Conservation (phyloP, 225 moss, liverwort and hornwort genomes). For the Physcomitrium patens region DNA sequence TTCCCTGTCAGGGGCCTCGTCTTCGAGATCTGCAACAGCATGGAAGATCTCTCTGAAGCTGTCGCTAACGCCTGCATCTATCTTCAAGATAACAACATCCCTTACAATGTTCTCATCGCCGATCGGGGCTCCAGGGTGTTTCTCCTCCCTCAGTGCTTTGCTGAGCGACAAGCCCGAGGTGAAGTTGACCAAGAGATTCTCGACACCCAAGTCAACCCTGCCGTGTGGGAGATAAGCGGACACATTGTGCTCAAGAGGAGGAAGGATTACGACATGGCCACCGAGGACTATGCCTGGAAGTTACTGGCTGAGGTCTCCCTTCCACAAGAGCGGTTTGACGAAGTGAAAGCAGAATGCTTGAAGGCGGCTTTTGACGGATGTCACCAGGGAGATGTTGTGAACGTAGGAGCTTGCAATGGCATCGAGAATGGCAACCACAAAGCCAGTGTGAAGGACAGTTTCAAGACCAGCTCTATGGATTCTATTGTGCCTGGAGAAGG, state of each 20-base stretch:
- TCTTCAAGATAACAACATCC: slow-evolving; percentile 70
- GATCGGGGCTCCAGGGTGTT: slow-evolving; percentile 76
- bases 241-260: slow-evolving; percentile 85
- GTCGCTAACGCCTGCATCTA: slow-evolving; percentile 70
- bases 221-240: slow-evolving; percentile 94
- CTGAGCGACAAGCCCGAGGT: slow-evolving; percentile 73
- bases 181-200: slow-evolving; percentile 74
- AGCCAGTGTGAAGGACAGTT: not conserved
- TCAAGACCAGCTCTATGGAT: slow-evolving; percentile 18
- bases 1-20: slow-evolving; percentile 78
- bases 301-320: slow-evolving; percentile 74
- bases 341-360: slow-evolving; percentile 69
- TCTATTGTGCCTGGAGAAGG: slow-evolving; percentile 39
- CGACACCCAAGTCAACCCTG: slow-evolving; percentile 83
- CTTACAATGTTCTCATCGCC: slow-evolving; percentile 80
- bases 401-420: slow-evolving; percentile 11
- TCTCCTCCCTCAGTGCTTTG: slow-evolving; percentile 88
- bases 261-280: slow-evolving; percentile 65
- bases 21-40: slow-evolving; percentile 64
- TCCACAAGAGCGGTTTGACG: slow-evolving; percentile 53
- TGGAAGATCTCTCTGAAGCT: slow-evolving; percentile 68
- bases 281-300: slow-evolving; percentile 76
- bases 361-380: slow-evolving; percentile 43
- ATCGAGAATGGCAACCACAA: slow-evolving; percentile 22
- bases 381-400: not conserved